Evolutionary conservation across 306 rosid genomes (phyloP), one percentile per base, ranked within the genome.

Genomic region (Benincasa hispida): DNA sequence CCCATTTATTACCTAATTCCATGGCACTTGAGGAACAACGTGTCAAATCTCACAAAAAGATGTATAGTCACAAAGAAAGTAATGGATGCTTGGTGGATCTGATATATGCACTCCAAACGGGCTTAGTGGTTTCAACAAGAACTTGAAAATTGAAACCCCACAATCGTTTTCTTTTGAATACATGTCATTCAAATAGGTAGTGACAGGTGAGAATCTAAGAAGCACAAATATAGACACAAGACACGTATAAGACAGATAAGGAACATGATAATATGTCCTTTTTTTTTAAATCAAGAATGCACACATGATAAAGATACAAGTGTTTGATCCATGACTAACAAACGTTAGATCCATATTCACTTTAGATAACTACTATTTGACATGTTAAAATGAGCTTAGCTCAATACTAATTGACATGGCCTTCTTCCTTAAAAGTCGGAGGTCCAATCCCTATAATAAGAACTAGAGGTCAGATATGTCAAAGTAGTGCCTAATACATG

Each of bases 21-120:
- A 72, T 27, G 39, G 76, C 39, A 47, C 58, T 42, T 47, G 57
- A 72, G 14, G 76, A 72, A 72, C 76, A 72, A 25, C 54, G 27
- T 48, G 76, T 72, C 76, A 72, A 72, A 48, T 72, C 76, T 72
- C 59, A 72, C 42, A 72, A 72, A 72, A 72, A 47, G 76, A 72
- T 72, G 54, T 24, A 48, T 72, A 72, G 76, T 72, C 76, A 48
- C 15, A 72, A 27, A 27, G 41, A 72, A 48, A 72, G 76, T 72
- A 72, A 45, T 72, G 76, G 76, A 45, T 72, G 58, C 76, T 72
- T 47, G 76, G 56, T 47, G 27, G 41, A 47, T 72, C 76, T 72
- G 41, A 15, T 72, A 62, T 62, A 53, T 72, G 39, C 76, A 72
- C 41, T 72, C 76, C 76, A 27, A 27, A 45, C n/a, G 25, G 55